Conservation (phyloP, 495 filamentous ascomycete genomes). For the Amniculicola lignicola region DNA sequence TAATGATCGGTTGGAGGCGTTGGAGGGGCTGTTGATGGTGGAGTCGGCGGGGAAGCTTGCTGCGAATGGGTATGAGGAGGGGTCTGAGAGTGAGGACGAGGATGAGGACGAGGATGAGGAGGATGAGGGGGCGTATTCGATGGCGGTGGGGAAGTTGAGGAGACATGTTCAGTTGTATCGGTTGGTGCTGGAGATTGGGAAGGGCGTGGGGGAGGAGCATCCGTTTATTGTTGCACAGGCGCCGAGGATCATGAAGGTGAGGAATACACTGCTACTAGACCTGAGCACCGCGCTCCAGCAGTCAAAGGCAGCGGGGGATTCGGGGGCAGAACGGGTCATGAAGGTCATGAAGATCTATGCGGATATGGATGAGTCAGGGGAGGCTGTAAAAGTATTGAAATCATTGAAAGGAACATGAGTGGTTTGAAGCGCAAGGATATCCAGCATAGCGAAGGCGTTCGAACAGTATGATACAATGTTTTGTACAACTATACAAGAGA, state of each 20-base stretch:
- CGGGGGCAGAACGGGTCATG: constrained; percentile 57
- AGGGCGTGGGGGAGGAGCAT: constrained; percentile 56
- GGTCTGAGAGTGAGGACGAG: constrained; percentile 1
- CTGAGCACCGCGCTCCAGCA: constrained; percentile 76
- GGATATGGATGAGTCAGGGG: constrained; percentile 68
- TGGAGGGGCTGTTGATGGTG: constrained; percentile 71
- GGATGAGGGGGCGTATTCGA: constrained; percentile 9
- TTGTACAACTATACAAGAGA: constrained; percentile 37
- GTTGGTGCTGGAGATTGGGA: constrained; percentile 51
- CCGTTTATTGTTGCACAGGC: constrained; percentile 63
- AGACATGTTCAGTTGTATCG: constrained; percentile 58
- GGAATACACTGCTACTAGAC: constrained; percentile 80
- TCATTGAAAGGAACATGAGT: constrained; percentile 52
- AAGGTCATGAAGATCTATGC: constrained; percentile 73
- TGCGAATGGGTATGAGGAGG: constrained; percentile 45
- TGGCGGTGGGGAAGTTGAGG: constrained; percentile 53
- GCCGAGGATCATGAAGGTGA: constrained; percentile 55
- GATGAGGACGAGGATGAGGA: constrained; percentile 21
- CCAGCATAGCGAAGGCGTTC: constrained; percentile 38
- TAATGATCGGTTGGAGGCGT: constrained; percentile 51
- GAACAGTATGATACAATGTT: constrained; percentile 25
- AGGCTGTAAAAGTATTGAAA: constrained; percentile 62
- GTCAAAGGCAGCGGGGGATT: constrained; percentile 53
- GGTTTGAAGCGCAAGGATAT: constrained; percentile 11
- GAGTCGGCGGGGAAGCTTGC: constrained; percentile 41